phyloP scores from a whole-genome alignment of 495 filamentous ascomycete species.

The Hamigera avellanea region DNA sequence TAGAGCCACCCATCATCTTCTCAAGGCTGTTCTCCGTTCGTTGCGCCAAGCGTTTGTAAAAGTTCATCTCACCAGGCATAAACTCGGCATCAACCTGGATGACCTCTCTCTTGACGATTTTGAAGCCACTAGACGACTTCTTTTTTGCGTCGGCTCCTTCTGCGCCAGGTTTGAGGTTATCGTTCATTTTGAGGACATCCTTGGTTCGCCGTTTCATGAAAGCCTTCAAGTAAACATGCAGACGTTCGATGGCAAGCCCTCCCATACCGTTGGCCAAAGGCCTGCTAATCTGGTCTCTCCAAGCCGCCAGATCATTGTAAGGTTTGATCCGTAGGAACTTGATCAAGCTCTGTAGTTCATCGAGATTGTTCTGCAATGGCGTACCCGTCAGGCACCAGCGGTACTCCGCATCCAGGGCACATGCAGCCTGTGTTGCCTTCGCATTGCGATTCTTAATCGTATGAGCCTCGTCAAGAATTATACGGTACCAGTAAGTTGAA shows the following conservation, averaged over 20 bases:
- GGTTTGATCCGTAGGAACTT: conserved; percentile 88
- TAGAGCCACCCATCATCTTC: conserved; percentile 68
- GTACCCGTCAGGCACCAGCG: conserved; percentile 95
- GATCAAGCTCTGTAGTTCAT: conserved; percentile 87
- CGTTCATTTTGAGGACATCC: conserved; percentile 78
- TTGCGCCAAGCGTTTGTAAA: conserved; percentile 73
- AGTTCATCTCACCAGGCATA: conserved; percentile 62
- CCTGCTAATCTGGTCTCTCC: conserved; percentile 77
- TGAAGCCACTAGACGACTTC: conserved; percentile 53
- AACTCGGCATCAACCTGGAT: conserved; percentile 72
- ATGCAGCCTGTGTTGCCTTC: conserved; percentile 83
- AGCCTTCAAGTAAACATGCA: conserved; percentile 72
- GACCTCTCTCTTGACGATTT: conserved; percentile 78
- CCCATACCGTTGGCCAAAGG: conserved; percentile 81
- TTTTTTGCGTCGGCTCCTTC: conserved; percentile 34
- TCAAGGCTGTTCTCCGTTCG: conserved; percentile 78
- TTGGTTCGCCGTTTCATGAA: conserved; percentile 98
- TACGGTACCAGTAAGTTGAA: conserved; percentile 84
- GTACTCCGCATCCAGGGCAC: conserved; percentile 67
- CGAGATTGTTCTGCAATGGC: conserved; percentile 96
- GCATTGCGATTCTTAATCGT: conserved; percentile 97
- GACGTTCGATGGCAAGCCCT: conserved; percentile 74
- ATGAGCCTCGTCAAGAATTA: conserved; percentile 94
- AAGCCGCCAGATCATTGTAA: conserved; percentile 67
- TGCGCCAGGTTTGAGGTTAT: conserved; percentile 58